Evolutionary conservation across 495 filamentous ascomycete species (phyloP).

Genomic region (Delitschia confertaspora): DNA sequence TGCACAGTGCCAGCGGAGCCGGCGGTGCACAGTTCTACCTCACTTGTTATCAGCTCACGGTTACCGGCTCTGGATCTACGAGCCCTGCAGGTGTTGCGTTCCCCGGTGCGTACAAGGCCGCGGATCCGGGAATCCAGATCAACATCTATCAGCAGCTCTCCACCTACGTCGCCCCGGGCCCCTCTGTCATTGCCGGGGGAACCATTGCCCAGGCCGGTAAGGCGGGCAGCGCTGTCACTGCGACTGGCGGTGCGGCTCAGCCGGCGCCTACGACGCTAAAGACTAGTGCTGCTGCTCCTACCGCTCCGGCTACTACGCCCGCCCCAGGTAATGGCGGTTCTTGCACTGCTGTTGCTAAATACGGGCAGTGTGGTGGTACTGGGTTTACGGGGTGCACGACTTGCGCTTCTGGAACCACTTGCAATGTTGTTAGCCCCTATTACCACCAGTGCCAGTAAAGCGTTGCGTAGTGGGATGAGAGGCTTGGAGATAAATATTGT

Average conservation of each 20-base stretch:
- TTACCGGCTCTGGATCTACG: slow-evolving; percentile 45
- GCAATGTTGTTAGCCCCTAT: slow-evolving; percentile 11
- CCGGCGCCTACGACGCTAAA: slow-evolving; percentile 8
- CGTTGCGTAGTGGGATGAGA: not conserved
- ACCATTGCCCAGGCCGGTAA: slow-evolving; percentile 13
- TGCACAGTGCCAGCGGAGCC: slow-evolving; percentile 34
- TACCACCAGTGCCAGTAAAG: slow-evolving; percentile 23
- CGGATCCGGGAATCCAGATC: slow-evolving; percentile 41
- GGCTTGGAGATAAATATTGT: not conserved
- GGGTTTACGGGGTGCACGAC: slow-evolving; percentile 21
- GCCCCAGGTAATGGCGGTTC: slow-evolving; percentile 3
- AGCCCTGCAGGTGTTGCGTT: slow-evolving; percentile 41
- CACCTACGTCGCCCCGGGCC: slow-evolving; percentile 40
- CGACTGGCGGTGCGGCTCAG: slow-evolving; percentile 27
- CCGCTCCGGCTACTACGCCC: slow-evolving; percentile 1
- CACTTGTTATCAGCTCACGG: slow-evolving; percentile 50
- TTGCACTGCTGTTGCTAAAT: slow-evolving; percentile 16
- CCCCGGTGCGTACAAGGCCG: slow-evolving; percentile 45
- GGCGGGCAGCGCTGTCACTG: slow-evolving; percentile 32
- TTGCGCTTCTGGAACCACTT: slow-evolving; percentile 13
- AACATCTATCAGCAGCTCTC: slow-evolving; percentile 39
- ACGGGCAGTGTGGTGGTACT: slow-evolving; percentile 21
- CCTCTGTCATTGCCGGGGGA: slow-evolving; percentile 12
- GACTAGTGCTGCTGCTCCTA: not conserved
- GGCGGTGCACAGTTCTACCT: slow-evolving; percentile 47